A percentile compares a stretch with the other conserved stretches of the same genome.
Evolutionary conservation across 768 basidiomycete genomes (phyloP).

Genomic region (Chlorophyllum brunneum): DNA sequence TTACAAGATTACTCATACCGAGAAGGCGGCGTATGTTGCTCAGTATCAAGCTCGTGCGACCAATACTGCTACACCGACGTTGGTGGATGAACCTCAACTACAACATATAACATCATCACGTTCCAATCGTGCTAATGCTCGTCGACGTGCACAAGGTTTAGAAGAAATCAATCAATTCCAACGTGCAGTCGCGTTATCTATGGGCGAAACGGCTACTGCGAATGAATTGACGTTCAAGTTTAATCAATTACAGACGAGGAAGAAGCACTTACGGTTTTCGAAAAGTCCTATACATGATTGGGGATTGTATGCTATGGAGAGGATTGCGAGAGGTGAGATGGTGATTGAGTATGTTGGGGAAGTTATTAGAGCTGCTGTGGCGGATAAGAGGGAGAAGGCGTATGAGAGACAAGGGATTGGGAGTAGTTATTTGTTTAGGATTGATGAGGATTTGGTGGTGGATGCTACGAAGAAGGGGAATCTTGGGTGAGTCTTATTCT

Average conservation of each 20-base stretch:
- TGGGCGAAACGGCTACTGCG: slow-evolving; percentile 61
- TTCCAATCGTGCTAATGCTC: slow-evolving; percentile 89
- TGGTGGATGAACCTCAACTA: slow-evolving; percentile 43
- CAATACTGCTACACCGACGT: slow-evolving; percentile 31
- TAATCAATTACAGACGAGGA: slow-evolving; percentile 95
- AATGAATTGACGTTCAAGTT: slow-evolving; percentile 87
- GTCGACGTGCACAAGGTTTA: slow-evolving; percentile 86
- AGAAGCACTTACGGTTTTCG: slow-evolving; percentile 96
- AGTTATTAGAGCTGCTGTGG: slow-evolving; percentile 90
- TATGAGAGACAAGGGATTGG: slow-evolving; percentile 98
- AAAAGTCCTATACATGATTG: slow-evolving; percentile 97
- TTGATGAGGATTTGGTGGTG: slow-evolving; percentile 96
- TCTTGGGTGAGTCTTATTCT: slow-evolving; percentile 70
- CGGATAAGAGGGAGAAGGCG: slow-evolving; percentile 94
- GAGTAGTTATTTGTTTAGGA: slow-evolving; percentile 95
- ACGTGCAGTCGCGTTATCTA: slow-evolving; percentile 69
- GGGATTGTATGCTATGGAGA: slow-evolving; percentile 98
- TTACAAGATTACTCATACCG: slow-evolving; percentile 90
- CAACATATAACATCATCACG: slow-evolving; percentile 72
- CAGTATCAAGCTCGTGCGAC: slow-evolving; percentile 72
- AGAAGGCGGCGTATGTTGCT: slow-evolving; percentile 89
- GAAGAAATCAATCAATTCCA: slow-evolving; percentile 95
- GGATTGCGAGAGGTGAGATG: slow-evolving; percentile 92
- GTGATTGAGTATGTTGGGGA: slow-evolving; percentile 99
- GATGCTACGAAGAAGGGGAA: slow-evolving; percentile 99